These are phyloP conservation scores for Ascochyta lentis DNA, from an alignment of 2,329 filamentous ascomycete species.

Conservation along the genomic window DNA sequence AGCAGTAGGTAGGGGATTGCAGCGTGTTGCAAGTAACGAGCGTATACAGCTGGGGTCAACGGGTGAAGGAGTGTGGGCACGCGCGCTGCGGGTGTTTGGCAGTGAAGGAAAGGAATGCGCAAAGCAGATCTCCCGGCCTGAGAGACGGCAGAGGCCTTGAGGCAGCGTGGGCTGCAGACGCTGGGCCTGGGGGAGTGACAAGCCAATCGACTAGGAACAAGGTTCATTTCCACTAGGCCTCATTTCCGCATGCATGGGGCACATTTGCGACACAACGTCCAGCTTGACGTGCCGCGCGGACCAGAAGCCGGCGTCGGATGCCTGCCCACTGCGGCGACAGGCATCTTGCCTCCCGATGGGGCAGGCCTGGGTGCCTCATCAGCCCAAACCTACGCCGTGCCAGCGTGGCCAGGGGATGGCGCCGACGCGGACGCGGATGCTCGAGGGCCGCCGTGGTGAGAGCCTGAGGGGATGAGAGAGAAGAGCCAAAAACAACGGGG, in stretches of 20 bases:
- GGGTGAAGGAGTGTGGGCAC: constrained; percentile 32
- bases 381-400: constrained; percentile 26
- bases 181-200: constrained; percentile 28
- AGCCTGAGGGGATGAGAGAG: neutral
- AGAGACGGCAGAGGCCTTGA: constrained; percentile 24
- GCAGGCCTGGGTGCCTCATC: constrained; percentile 10
- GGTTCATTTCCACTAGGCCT: constrained; percentile 33
- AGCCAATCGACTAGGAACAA: constrained; percentile 24
- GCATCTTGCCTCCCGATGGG: constrained; percentile 14
- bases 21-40: constrained; percentile 27
- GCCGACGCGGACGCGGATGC: constrained; percentile 1
- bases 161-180: constrained; percentile 23
- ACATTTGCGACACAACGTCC: constrained; percentile 17
- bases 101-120: constrained; percentile 23
- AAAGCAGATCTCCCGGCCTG: constrained; percentile 29
- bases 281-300: constrained; percentile 21
- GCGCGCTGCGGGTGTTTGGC: constrained; percentile 31
- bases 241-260: constrained; percentile 36
- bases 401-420: constrained; percentile 16
- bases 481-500: constrained; percentile 17
- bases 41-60: constrained; percentile 27
- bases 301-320: constrained; percentile 18
- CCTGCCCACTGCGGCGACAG: neutral
- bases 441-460: neutral
- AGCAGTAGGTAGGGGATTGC: constrained; percentile 25